Evolutionary conservation across 352 stramenopile species (phyloP), one percentile per base, ranked within the genome.

Genomic region (Phytophthora pinifolia): DNA sequence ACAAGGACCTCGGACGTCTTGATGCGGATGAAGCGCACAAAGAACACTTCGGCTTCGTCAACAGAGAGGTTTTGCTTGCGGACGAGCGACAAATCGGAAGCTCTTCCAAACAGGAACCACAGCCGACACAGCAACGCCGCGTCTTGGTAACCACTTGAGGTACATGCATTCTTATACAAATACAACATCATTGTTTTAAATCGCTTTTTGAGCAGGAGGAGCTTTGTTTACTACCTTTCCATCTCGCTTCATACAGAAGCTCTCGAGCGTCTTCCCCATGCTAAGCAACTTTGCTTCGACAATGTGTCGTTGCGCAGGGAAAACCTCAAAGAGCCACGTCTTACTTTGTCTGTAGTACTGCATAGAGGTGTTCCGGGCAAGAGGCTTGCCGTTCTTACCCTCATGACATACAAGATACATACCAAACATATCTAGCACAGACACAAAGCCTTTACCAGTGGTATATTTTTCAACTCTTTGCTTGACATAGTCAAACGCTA

Each of bases 1-100:
- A n/a, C n/a, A n/a, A n/a, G n/a, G n/a, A n/a, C 58, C 32, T 76
- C 45, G 0, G 45, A 62, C 0, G 60, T 71, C 47, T 77, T 80
- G 27, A n/a, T n/a, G n/a, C n/a, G 56, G 3, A 67, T 39, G 20
- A 73, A 72, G 17, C 39, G 36, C 17, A 55, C 15, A 30, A 62
- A 55, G 54, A 55, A 62, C 8, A 65, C 37, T 0, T 43, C 35
- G 9, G 33, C 56, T 4, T 32, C 35, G 31, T 62, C 49, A 27
- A 65, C 34, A 0, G 53, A 65, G 2, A 76, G 27, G 15, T 59
- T 60, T n/a, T 59, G 49, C 18, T 67, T 72, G 14, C 25, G 46
- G 4, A 72, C 35, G 0, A 60, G 17, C 2, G 36, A 60, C 14
- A 72, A 46, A 41, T 72, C 63, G 2, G 57, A 72, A 6, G 63